Evolutionary conservation across 106 monocot genomes (phyloP), one percentile per base, ranked within the genome.

Genomic region (Dendrobium huoshanense): DNA sequence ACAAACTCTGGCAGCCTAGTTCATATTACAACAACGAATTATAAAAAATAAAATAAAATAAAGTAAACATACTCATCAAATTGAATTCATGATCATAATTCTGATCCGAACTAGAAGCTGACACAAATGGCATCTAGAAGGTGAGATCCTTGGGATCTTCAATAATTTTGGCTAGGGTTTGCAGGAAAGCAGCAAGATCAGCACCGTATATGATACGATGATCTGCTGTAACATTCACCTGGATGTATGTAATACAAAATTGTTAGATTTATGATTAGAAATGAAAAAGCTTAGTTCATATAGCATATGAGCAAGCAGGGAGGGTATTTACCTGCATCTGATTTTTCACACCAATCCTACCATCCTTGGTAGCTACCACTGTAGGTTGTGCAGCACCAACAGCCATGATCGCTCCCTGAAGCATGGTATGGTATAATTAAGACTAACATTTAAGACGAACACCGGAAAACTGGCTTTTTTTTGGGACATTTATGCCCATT

Each of bases 171-270:
- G 94, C 67, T 7, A 95, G 85, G 18, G 92, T 92, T 85, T 92
- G 91, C 81, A 95, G 70, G 85, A 95, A 95, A 19, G 88, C 85
- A 47, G 94, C 94, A 56, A 95, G 86, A 85, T 95, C 94, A 77
- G 91, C 91, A 37, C 94, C 94, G 78, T 92, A 95, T 43, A 95
- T 95, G 33, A 92, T 79, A 10, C 94, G 88, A 76, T 95, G 94
- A 75, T 92, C 94, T 5, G 94, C 94, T 73, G 94, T 95, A 27
- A 92, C 92, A 88, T 95, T 92, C 68, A 95, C 92, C 95, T 95
- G 81, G 65, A 87, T 41, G 45, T 16, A 72, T 81, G 11, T 27
- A 82, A 2, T 15, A 29, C 6, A 5, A 2, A 8, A 16, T 37
- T 4, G 27, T 20, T 25, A 55, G 15, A 77, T 77, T n/a, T 9